Evolutionary conservation across 768 basidiomycete genomes (phyloP).

Genomic region (Naganishia friedmannii): DNA sequence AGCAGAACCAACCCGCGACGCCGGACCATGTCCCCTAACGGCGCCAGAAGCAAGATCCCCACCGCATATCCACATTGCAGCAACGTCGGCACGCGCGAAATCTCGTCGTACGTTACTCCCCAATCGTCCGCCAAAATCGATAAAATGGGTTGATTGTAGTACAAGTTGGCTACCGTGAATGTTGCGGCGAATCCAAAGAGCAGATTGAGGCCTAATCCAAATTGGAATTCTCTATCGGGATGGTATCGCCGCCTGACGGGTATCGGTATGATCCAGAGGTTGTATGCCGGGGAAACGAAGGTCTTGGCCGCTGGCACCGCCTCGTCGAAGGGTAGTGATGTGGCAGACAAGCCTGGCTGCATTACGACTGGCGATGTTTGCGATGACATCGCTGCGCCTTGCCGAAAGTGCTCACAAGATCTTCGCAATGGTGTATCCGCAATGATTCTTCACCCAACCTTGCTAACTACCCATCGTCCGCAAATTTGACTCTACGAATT

Average conservation of each 20-base stretch:
- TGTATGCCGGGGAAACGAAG: constrained; percentile 43
- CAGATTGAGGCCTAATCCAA: constrained; percentile 59
- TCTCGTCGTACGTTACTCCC: constrained; percentile 39
- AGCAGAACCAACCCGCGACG: constrained; percentile 67
- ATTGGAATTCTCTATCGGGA: constrained; percentile 58
- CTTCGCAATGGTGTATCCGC: not conserved
- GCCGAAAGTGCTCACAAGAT: not conserved
- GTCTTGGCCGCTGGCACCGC: not conserved
- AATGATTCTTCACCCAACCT: not conserved
- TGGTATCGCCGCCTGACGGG: constrained; percentile 61
- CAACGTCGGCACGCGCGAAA: constrained; percentile 51
- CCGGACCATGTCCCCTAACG: constrained; percentile 77
- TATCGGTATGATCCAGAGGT: constrained; percentile 67
- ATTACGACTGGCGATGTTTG: not conserved
- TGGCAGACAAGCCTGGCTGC: not conserved
- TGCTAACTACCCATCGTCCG: no score
- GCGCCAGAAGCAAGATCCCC: constrained; percentile 72
- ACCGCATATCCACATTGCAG: constrained; percentile 59
- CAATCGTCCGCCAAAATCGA: constrained; percentile 56
- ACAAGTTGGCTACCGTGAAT: constrained; percentile 63
- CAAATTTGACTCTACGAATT: no score
- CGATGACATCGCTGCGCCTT: not conserved
- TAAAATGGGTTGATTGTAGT: constrained; percentile 77
- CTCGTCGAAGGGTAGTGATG: not conserved
- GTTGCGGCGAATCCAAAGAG: constrained; percentile 67